These are phyloP conservation scores for Lentinula detonsa DNA, from an alignment of 768 basidiomycete species.

Conservation along the genomic window DNA sequence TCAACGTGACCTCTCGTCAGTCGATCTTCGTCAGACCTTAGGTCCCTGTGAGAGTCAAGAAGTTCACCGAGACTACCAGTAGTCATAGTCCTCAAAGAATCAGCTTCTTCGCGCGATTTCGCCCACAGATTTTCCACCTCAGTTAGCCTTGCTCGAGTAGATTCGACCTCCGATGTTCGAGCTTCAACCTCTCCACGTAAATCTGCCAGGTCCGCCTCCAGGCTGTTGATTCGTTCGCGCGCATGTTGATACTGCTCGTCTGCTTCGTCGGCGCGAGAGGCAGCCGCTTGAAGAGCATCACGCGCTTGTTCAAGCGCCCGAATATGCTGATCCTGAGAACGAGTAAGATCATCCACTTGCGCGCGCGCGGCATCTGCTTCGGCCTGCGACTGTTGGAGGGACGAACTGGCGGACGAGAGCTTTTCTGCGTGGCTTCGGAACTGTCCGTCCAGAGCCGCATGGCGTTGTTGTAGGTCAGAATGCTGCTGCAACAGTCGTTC, in stretches of 20 bases:
- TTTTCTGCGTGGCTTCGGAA: conserved; percentile 75
- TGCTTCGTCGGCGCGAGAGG: conserved; percentile 72
- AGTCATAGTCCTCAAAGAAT: conserved; percentile 80
- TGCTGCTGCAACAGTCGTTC: conserved; percentile 58
- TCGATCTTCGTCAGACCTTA: conserved; percentile 81
- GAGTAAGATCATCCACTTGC: conserved; percentile 66
- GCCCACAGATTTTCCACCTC: conserved; percentile 91
- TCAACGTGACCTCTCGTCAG: conserved; percentile 71
- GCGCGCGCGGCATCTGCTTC: conserved; percentile 60
- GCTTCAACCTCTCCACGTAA: conserved; percentile 78
- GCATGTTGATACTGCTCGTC: conserved; percentile 68
- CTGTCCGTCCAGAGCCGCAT: conserved; percentile 52
- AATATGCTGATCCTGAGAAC: conserved; percentile 78
- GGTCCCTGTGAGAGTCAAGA: conserved; percentile 80
- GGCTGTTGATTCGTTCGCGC: conserved; percentile 56
- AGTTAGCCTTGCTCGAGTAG: conserved; percentile 54
- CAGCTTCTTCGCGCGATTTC: conserved; percentile 90
- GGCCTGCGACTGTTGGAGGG: conserved; percentile 72
- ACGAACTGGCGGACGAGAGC: conserved; percentile 65
- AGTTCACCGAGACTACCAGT: conserved; percentile 83
- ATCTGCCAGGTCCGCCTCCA: conserved; percentile 77
- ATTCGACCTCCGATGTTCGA: conserved; percentile 67
- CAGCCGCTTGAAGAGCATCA: conserved; percentile 67
- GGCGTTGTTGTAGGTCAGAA: conserved; percentile 61
- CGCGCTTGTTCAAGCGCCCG: conserved; percentile 85